These are phyloP conservation scores for Auxenochlorella pyrenoidosa DNA, from an alignment of 139 green algal genomes.

Conservation along the genomic window DNA sequence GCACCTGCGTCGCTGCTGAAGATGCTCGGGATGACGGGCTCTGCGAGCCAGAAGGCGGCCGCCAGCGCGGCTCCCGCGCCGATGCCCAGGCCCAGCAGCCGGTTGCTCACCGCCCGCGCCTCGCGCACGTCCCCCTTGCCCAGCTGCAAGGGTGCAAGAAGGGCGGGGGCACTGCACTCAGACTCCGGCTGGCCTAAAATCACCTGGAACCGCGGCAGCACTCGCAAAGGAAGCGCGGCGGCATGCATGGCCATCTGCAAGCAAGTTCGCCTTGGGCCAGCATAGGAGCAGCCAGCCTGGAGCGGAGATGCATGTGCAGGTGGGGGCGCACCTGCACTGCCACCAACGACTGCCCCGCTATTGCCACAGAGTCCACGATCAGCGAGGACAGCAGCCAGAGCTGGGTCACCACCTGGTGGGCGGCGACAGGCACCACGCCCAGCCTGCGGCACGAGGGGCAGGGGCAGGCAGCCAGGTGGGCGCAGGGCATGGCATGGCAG, in stretches of 20 bases:
- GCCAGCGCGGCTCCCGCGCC: slow-evolving; percentile 35
- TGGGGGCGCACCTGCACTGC: slow-evolving; percentile 60
- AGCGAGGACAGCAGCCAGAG: slow-evolving; percentile 79
- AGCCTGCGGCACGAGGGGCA: slow-evolving; percentile 34
- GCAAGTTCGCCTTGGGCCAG: too few species aligned
- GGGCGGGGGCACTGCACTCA: too few species aligned
- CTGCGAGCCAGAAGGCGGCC: slow-evolving; percentile 13
- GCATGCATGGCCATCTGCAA: too few species aligned
- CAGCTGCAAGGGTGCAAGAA: background rate
- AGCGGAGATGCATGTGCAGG: too few species aligned
- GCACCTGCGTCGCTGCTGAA: slow-evolving; percentile 55
- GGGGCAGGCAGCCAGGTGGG: too few species aligned
- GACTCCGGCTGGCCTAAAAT: too few species aligned
- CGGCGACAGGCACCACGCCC: slow-evolving; percentile 63
- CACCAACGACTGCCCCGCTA: slow-evolving; percentile 75
- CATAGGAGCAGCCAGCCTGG: too few species aligned
- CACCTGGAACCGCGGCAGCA: too few species aligned
- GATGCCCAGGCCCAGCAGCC: slow-evolving; percentile 70
- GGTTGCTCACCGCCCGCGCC: slow-evolving; percentile 59
- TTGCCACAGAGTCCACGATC: slow-evolving; percentile 75
- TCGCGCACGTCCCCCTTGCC: slow-evolving; percentile 14
- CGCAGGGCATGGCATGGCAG: background rate
- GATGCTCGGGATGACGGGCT: slow-evolving; percentile 45
- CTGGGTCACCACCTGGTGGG: slow-evolving; percentile 80
- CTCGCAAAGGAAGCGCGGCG: too few species aligned